Evolutionary conservation across 768 basidiomycete genomes (phyloP), one percentile per base, ranked within the genome.

Genomic region (Stropharia rugosoannulata): DNA sequence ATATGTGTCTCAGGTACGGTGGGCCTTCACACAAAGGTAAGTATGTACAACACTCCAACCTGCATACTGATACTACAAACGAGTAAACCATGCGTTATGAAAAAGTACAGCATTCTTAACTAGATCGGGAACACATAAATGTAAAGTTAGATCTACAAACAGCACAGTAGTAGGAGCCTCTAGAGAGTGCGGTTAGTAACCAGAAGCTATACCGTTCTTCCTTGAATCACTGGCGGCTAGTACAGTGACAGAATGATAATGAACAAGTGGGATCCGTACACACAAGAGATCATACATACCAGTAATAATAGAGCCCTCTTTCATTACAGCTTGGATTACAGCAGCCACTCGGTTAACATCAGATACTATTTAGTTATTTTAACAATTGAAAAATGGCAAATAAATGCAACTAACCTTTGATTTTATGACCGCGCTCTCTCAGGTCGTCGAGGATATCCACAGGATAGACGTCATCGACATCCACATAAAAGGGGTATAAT

Each of bases 131-230:
- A 16, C 19, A 12, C 42, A 3, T 42, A 43, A 43, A 43, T 43
- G 22, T 16, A 19, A n/a, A 5, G 5, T 22, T 22, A 18, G 18
- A 8, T 10, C 10, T 11, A 18, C 42, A 16, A 9, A 43, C 45
- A 46, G 19, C 16, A 25, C 6, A 5, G 11, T 13, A n/a, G n/a
- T n/a, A n/a, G n/a, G n/a, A n/a, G n/a, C 9, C 7, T 29, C 19
- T 13, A 27, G 32, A n/a, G 8, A 50, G 10, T 46, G 49, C 46
- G 40, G 32, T 60, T 57, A 67, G 71, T 95, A 95, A 3, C 90
- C 95, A 45, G 90, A 85, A 4, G 95, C 90, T 40, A 94, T 80
- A n/a, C 94, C 94, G 59, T 93, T 90, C 77, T 95, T 96, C 66
- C 94, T 81, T 16, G 90, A 93, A 70, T 97, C 95, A 66, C 90